Evolutionary conservation across 2,329 filamentous ascomycete genomes (phyloP), one percentile per base, ranked within the genome.

Genomic region (Sporothrix pseudoabietina): DNA sequence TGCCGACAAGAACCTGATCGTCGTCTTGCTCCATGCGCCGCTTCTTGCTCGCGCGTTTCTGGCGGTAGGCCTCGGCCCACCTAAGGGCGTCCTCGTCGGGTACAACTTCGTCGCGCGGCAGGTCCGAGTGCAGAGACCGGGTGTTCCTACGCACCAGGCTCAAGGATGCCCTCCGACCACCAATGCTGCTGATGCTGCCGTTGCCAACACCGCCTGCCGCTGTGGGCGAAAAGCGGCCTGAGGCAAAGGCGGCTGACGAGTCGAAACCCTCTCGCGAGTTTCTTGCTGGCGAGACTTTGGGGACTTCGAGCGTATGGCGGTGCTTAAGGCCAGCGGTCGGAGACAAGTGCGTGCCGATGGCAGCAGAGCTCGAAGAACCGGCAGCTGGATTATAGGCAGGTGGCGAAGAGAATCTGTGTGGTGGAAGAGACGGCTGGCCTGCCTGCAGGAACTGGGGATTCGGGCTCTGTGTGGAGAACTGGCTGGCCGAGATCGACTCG

Each of bases 1-100:
- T 99, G 74, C 96, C 96, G 22, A 99, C 94, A 44, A 98, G 88
- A 10, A 99, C 95, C 75, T 94, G 90, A 78, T 98, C 95, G 75
- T 98, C 96, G 77, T 98, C 91, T 75, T 91, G 92, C 76, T 98
- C 94, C 79, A 90, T 92, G 77, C 91, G 88, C 81, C 90, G 92
- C 80, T 92, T 88, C 84, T 94, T 96, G 81, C 92, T 97, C 8
- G 94, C 94, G 76, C 95, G 87, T 83, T 97, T 97, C 80, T 97
- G 93, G 78, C 93, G 91, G 78, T 97, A 94, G 52, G 93, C 92
- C 82, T 99, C 96, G 41, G 96, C 92, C 93, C 94, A 98, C 72
- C 94, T 89, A 73, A 92, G 87, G 52, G 95, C 94, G 79, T 98
- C 95, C 78, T 98, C 95, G 79, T 98, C 95, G 22, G 91, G 92